These are phyloP conservation scores for Camelina laxa DNA, from an alignment of 345 rosid species.

Conservation along the genomic window DNA sequence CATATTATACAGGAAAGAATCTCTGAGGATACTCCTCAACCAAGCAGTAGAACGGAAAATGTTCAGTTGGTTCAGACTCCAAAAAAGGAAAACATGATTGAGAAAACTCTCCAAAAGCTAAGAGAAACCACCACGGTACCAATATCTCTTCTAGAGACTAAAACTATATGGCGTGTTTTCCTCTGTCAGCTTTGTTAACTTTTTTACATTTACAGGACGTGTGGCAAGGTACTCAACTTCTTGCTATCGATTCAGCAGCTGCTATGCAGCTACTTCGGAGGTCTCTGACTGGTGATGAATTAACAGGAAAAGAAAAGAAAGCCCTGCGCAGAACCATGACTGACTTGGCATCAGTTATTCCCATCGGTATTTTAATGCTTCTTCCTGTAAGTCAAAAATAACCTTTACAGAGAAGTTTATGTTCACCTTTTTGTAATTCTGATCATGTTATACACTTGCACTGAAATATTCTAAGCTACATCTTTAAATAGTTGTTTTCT, in stretches of 20 bases:
- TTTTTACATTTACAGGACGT: constrained; percentile 65
- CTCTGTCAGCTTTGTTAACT: constrained; percentile 17
- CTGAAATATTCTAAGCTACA: constrained; percentile 11
- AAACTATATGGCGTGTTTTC: constrained; percentile 6
- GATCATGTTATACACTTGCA: constrained; percentile 4
- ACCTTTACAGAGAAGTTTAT: constrained; percentile 10
- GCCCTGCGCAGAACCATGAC: constrained; percentile 84
- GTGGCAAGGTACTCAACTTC: constrained; percentile 98
- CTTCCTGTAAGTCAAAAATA: constrained; percentile 78
- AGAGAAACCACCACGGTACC: constrained; percentile 88
- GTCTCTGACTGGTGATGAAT: constrained; percentile 80
- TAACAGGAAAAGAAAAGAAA: constrained; percentile 82
- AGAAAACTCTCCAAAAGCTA: constrained; percentile 76
- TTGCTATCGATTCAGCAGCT: constrained; percentile 88
- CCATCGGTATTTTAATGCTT: constrained; percentile 94
- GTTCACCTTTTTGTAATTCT: background rate
- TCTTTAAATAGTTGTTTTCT: constrained; percentile 13
- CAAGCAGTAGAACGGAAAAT: constrained; percentile 46
- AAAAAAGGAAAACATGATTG: constrained; percentile 69
- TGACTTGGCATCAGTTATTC: constrained; percentile 95
- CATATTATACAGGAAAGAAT: constrained; percentile 53
- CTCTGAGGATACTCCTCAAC: constrained; percentile 41
- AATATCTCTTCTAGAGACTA: constrained; percentile 24
- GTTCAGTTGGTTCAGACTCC: constrained; percentile 54
- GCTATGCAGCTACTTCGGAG: constrained; percentile 74